Conservation (phyloP, 1,284 basidiomycete species). For the Boletus sp. region DNA sequence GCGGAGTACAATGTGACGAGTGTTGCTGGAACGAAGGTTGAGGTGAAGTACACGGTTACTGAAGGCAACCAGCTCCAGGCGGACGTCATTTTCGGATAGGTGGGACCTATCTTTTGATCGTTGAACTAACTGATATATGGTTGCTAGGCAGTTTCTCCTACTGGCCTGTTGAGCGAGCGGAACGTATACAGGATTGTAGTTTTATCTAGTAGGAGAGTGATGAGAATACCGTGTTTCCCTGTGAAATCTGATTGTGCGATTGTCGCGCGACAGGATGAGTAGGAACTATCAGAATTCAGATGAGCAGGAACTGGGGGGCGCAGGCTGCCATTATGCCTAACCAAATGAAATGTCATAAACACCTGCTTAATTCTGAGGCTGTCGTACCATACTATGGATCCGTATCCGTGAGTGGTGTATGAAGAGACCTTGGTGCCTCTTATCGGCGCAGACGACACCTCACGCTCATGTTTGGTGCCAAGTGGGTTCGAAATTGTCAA, state of each 20-base stretch:
- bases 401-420: no score
- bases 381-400: no score
- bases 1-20: slow-evolving; percentile 9
- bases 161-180: background rate
- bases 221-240: background rate
- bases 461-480: no score
- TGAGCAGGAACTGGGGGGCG: no score
- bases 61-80: slow-evolving; percentile 13
- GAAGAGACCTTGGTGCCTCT: no score
- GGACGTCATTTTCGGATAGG: slow-evolving; percentile 17
- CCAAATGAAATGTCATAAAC: no score
- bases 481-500: no score
- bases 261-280: no score
- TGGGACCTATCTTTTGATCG: background rate
- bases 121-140: background rate
- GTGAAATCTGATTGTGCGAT: background rate
- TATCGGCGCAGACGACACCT: no score
- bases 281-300: no score
- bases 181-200: background rate
- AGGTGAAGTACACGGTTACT: slow-evolving; percentile 6
- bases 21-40: slow-evolving; percentile 5
- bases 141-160: background rate
- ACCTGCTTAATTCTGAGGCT: no score
- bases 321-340: no score
- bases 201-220: background rate